These are phyloP conservation scores for Coemansia javaensis DNA, from an alignment of 192 early-diverging fungal species.

Conservation along the genomic window DNA sequence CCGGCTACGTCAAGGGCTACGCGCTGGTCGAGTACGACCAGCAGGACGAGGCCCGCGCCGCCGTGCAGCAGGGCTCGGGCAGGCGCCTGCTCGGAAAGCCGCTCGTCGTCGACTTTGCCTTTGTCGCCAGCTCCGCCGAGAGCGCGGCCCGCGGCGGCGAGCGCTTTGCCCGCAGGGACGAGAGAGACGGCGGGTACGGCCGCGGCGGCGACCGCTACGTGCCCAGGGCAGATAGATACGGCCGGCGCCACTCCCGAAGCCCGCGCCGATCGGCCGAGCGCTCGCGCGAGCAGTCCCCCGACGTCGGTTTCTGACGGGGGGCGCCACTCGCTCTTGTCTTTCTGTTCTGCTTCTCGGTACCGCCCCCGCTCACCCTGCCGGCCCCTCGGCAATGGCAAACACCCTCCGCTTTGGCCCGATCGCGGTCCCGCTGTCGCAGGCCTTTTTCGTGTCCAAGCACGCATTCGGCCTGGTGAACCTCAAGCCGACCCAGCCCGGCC, in stretches of 20 bases:
- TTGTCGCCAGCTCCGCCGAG: no score
- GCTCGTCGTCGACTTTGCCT: constrained; percentile 82
- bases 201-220: constrained; percentile 1
- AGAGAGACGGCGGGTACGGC: background rate
- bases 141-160: background rate
- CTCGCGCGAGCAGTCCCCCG: constrained; percentile 37
- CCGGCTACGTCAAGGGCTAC: constrained; percentile 97
- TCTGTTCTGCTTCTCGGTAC: background rate
- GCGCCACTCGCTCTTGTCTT: background rate
- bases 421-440: constrained; percentile 61
- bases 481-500: constrained; percentile 78
- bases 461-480: constrained; percentile 82
- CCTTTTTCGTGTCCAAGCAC: constrained; percentile 70
- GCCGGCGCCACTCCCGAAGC: background rate
- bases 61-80: constrained; percentile 68
- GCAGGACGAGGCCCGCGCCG: constrained; percentile 71
- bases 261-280: constrained; percentile 9
- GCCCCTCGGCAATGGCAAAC: background rate
- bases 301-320: constrained; percentile 31
- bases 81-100: constrained; percentile 69
- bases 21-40: constrained; percentile 84
- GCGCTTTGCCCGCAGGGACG: background rate
- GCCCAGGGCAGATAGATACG: background rate
- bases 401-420: constrained; percentile 66
- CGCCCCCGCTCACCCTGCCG: background rate